Evolutionary conservation across 2,329 filamentous ascomycete genomes (phyloP), one percentile per base, ranked within the genome.

Genomic region (Aspergillus quadrilineatus): DNA sequence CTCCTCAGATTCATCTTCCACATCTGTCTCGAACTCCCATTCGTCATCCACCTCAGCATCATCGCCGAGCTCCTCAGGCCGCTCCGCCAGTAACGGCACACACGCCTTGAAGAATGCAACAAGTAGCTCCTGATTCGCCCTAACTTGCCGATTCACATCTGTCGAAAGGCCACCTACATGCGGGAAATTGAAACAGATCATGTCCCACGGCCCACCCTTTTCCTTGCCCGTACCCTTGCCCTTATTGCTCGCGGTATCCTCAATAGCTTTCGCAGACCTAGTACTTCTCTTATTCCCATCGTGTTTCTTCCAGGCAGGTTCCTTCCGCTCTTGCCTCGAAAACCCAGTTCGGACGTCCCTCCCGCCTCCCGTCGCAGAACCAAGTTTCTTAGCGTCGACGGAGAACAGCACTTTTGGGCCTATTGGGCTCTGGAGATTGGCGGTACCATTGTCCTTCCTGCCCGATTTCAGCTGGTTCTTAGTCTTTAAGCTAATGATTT

Each of bases 101-200:
- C 73, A 77, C 4, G 70, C 67, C 56, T 77, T 76, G 64, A 81
- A 80, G 59, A 81, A 81, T 1, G 70, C 72, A 26, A 81, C 78
- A 6, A 81, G 68, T 8, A 81, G 69, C 57, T 80, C 77, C 75
- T 96, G 92, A 77, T 99, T 97, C 72, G 90, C 85, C 55, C 94
- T 86, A 12, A 97, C 92, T 76, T 99, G 94, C 36, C 94, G 83
- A 77, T 97, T 97, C 55, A 97, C 89, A 77, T 97, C 92, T 65
- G 89, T 97, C 62, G 85, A 89, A 67, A 95, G 87, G 45, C 94
- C 94, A 61, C 94, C 94, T 3, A 95, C 89, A 77, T 99, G 94
- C 36, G 94, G 94, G 74, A 99, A 99, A 80, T 97, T 96, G 84
- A 97, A 99, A 63, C 93, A 81, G 60, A 97, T 87, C 55, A 85